Evolutionary conservation across 1,284 basidiomycete genomes (phyloP), one percentile per base, ranked within the genome.

Genomic region (Chiua sp.): DNA sequence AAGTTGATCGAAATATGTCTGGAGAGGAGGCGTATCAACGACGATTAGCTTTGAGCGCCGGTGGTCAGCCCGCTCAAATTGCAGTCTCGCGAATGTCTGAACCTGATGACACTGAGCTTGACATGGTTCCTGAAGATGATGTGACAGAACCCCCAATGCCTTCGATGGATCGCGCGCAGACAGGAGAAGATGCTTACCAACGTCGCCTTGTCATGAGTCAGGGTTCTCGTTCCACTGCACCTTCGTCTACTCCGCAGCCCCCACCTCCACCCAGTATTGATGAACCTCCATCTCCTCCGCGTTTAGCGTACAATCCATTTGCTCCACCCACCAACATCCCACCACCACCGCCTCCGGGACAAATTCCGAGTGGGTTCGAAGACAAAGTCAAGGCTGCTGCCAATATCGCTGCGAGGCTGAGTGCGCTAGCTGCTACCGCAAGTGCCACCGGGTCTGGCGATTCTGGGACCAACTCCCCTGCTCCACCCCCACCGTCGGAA

Each of bases 301-400:
- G 76, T 3, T 75, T 85, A 47, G 83, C 88, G 12, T 90, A 85
- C 66, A 86, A 90, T 62, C 87, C 89, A 1, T 89, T 88, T 64
- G 84, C 85, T 3, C 86, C 87, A 5, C 82, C 87, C 6, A 72
- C 82, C 51, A 82, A 81, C 13, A 79, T 85, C 7, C 84, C 87
- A 0, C 82, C 87, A 7, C 84, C 87, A 0, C 82, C 87, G 4
- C 77, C 84, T 56, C 81, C 80, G 0, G 80, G 81, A 12, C 83
- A 86, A 4, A 69, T 79, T 51, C 77, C 77, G 10, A 78, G 78
- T 23, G 75, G 74, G 2, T 73, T 87, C 22, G 87, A 90, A 61
- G 89, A 87, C 47, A 89, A 83, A 67, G 85, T 84, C 28, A 88
- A 90, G 62, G 88, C 90, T 15, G 93, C 93, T 0, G 91, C 90